These are phyloP conservation scores for Lecanicillium sp. DNA, from an alignment of 2,329 filamentous ascomycete species.

Conservation along the genomic window DNA sequence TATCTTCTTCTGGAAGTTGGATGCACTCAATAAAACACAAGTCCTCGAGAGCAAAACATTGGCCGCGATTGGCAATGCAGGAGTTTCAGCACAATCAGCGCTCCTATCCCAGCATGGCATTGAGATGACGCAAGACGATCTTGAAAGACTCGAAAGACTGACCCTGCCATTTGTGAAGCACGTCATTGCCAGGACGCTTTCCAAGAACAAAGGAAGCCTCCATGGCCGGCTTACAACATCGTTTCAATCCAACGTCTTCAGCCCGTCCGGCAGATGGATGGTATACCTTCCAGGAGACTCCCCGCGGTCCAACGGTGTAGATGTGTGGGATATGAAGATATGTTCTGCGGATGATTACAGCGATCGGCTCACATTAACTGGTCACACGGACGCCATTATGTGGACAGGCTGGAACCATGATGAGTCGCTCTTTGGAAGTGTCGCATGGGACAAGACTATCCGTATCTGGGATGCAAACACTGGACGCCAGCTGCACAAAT, in stretches of 20 bases:
- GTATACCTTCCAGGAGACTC: neutral
- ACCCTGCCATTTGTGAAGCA: neutral
- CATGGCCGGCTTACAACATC: neutral
- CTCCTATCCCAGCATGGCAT: neutral
- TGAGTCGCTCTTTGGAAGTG: constrained; percentile 5
- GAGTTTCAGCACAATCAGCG: neutral
- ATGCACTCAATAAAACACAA: neutral
- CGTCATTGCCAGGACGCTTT: neutral
- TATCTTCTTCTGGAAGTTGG: neutral
- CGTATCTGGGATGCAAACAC: constrained; percentile 8
- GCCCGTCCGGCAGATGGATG: constrained; percentile 1
- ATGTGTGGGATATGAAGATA: constrained; percentile 2
- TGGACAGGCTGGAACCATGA: constrained; percentile 8
- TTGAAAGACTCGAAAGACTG: neutral
- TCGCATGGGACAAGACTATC: constrained; percentile 4
- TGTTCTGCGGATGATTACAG: neutral
- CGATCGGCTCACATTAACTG: neutral
- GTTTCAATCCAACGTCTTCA: constrained; percentile 1
- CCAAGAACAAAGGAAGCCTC: neutral
- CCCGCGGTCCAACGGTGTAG: neutral
- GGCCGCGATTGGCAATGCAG: neutral
- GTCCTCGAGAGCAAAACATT: neutral
- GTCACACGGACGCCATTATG: constrained; percentile 6
- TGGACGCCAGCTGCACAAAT: neutral
- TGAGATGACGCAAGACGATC: neutral